Evolutionary conservation across 2,329 filamentous ascomycete species (phyloP).

Genomic region (Penicillium aurantiogriseum): DNA sequence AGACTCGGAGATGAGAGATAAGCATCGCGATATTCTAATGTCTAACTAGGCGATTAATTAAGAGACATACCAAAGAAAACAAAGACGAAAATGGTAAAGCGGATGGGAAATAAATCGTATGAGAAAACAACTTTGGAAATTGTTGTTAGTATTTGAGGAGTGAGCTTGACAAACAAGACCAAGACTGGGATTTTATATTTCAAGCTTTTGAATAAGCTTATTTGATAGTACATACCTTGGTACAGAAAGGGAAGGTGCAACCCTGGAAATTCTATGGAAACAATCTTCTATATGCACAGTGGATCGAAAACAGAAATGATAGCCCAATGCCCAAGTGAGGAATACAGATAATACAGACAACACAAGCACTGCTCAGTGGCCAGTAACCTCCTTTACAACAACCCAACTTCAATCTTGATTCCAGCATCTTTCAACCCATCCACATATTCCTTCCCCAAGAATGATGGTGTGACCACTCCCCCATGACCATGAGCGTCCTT

Average conservation of each 20-base stretch:
- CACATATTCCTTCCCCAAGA: background rate
- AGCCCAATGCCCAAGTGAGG: background rate
- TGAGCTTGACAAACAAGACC: too few relatives aligned
- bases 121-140: too few relatives aligned
- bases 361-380: background rate
- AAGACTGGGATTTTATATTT: too few relatives aligned
- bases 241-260: background rate
- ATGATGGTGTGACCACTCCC: background rate
- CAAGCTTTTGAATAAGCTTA: too few relatives aligned
- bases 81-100: too few relatives aligned
- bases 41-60: too few relatives aligned
- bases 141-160: too few relatives aligned
- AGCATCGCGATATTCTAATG: too few relatives aligned
- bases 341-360: background rate
- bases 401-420: background rate
- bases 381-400: background rate
- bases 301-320: background rate
- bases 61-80: too few relatives aligned
- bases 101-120: too few relatives aligned
- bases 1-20: background rate
- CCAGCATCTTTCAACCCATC: background rate
- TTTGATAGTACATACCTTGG: background rate
- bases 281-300: background rate
- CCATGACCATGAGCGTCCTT: background rate
- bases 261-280: background rate